A percentile compares a stretch with the other conserved stretches of the same genome.
These are phyloP conservation scores for Apiotrichum veenhuisii DNA, from an alignment of 1,284 basidiomycete genomes.

Conservation along the genomic window DNA sequence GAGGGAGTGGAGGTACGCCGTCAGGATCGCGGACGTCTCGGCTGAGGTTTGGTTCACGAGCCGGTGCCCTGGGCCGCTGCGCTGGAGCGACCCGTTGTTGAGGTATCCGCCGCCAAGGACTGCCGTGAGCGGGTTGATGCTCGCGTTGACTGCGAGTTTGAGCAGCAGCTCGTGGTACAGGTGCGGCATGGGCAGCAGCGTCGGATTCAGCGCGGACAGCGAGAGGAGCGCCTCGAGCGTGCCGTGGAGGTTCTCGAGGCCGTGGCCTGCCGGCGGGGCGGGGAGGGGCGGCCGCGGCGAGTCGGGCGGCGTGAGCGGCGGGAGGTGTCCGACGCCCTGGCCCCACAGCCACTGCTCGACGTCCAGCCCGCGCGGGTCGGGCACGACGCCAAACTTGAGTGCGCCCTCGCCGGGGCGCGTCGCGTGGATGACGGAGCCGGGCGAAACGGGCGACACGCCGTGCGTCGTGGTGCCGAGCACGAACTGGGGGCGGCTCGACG, in stretches of 20 bases:
- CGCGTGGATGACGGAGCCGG: conserved; percentile 54
- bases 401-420: conserved; percentile 56
- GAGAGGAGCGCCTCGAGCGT: conserved; percentile 65
- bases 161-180: conserved; percentile 70
- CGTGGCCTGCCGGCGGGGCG: conserved; percentile 57
- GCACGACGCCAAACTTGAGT: conserved; percentile 73
- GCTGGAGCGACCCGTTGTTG: conserved; percentile 70
- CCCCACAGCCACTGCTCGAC: conserved; percentile 34
- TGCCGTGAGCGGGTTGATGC: conserved; percentile 85
- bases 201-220: conserved; percentile 58
- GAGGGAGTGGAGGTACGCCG: conserved; percentile 50
- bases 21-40: conserved; percentile 59
- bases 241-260: conserved; percentile 55
- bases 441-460: conserved; percentile 52
- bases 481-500: conserved; percentile 72
- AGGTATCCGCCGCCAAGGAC: conserved; percentile 61
- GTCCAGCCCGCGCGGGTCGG: conserved; percentile 57
- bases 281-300: conserved; percentile 43
- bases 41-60: conserved; percentile 61
- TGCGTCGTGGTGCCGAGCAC: conserved; percentile 80
- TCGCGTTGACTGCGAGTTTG: conserved; percentile 79
- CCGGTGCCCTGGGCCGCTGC: conserved; percentile 50
- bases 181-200: conserved; percentile 66
- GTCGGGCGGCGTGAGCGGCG: conserved; percentile 25
- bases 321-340: conserved; percentile 6